phyloP scores from a whole-genome alignment of 106 monocot species.

The Narthecium ossifragum region DNA sequence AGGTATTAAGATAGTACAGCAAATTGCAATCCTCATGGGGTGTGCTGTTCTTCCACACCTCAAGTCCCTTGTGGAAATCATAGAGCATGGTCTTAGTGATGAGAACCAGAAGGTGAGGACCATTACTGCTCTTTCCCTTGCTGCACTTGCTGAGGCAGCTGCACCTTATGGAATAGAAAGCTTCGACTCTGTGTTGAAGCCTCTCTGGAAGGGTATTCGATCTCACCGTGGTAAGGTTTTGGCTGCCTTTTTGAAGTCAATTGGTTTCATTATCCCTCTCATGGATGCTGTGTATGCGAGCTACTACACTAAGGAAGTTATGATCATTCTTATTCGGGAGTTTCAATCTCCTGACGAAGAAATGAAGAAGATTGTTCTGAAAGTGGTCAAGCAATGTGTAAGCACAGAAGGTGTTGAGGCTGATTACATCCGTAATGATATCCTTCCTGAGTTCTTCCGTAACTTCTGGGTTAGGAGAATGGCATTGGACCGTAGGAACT shows the following conservation, averaged over 20 bases:
- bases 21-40: conserved; percentile 99
- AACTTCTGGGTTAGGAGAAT: conserved; percentile 96
- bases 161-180: conserved; percentile 98
- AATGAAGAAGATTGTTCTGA: conserved; percentile 98
- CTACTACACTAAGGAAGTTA: conserved; percentile 95
- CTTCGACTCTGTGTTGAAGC: conserved; percentile 97
- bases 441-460: conserved; percentile 85
- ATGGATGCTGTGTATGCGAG: conserved; percentile 98
- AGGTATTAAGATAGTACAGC: conserved; percentile 95
- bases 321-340: conserved; percentile 84
- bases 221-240: conserved; percentile 95
- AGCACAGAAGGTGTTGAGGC: conserved; percentile 96
- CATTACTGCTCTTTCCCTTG: conserved; percentile 95
- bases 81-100: conserved; percentile 90
- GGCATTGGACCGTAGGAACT: conserved; percentile 91
- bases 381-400: conserved; percentile 97
- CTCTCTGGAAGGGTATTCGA: conserved; percentile 97
- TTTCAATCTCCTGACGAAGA: conserved; percentile 98
- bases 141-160: conserved; percentile 92
- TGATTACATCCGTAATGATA: conserved; percentile 81
- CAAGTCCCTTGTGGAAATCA: conserved; percentile 91
- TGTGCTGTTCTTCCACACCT: conserved; percentile 96
- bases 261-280: conserved; percentile 97
- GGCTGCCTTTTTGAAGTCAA: conserved; percentile 91
- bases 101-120: conserved; percentile 98